Evolutionary conservation across 2,329 filamentous ascomycete species (phyloP).

Genomic region (Calycina herbarum): DNA sequence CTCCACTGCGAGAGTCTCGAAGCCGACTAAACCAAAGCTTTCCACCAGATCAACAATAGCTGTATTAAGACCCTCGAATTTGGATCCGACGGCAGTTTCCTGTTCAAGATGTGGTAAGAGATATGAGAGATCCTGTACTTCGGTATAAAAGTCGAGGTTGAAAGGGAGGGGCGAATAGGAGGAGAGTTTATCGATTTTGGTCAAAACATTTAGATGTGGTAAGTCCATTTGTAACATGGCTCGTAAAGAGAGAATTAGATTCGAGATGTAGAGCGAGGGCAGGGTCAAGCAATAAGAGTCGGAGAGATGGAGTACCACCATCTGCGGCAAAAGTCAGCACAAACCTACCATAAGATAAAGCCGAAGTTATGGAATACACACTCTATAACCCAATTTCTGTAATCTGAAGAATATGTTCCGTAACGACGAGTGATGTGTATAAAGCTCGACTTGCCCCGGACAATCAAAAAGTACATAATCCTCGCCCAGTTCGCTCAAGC

Average conservation of each 20-base stretch:
- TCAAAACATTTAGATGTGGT: conserved; percentile 91
- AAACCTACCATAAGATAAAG: neutral
- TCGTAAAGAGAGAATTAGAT: conserved; percentile 86
- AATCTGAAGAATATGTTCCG: conserved; percentile 89
- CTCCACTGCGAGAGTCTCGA: conserved; percentile 92
- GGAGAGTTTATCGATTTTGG: conserved; percentile 93
- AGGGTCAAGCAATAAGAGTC: conserved; percentile 93
- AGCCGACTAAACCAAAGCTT: conserved; percentile 84
- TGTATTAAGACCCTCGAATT: conserved; percentile 81
- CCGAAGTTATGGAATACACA: conserved; percentile 48
- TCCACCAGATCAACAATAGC: conserved; percentile 86
- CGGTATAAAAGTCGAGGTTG: conserved; percentile 95
- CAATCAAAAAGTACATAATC: conserved; percentile 97
- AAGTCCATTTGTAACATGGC: conserved; percentile 99
- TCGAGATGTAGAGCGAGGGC: conserved; percentile 92
- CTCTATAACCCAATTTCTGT: conserved; percentile 89
- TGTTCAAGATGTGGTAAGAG: conserved; percentile 77
- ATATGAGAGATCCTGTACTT: conserved; percentile 89
- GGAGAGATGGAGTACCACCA: conserved; percentile 89
- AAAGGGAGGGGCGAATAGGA: conserved; percentile 86
- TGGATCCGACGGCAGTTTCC: conserved; percentile 73
- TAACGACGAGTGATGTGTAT: conserved; percentile 90
- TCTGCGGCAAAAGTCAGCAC: conserved; percentile 51
- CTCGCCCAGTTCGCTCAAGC: conserved; percentile 76
- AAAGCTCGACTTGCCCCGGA: conserved; percentile 94